Base-by-base conservation (phyloP, 306 rosid species). In the Pachyrhizus erosus region DNA sequence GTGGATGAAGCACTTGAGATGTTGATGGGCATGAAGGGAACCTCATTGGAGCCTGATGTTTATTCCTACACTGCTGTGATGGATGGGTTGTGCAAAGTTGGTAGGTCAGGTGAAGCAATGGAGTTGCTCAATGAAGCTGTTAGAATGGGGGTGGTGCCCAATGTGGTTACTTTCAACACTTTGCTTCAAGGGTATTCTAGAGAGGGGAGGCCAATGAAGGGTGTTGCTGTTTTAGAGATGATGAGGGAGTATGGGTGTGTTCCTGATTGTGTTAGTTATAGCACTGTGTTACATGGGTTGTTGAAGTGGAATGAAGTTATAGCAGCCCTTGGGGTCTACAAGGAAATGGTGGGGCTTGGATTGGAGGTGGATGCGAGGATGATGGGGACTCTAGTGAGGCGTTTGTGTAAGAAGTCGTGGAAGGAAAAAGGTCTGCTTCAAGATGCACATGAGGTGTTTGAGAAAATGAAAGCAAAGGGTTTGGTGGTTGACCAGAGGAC, bases 71-170 rank as follows among this genome's bases (percentile, higher is more conserved):
- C 87, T 18, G 88, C 85, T 76, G 86, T 93, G 58, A 91, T 93
- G 96, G 91, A 90, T 91, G 98, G 98, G 0, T 87, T 91, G 40
- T 91, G 98, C 70, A 90, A 91, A 87, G 94, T 95, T 46, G 98
- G 98, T 60, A 81, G 90, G 23, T 85, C 97, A 1, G 96, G 88
- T 70, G 98, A 93, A 71, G 98, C 98, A 20, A 77, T 82, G 87
- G 89, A 84, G 48, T 83, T 95, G 90, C 92, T 93, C 14, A 29
- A 74, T 29, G 94, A 93, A 81, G 98, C 90, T 70, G 31, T 80
- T 82, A 90, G 26, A 76, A 75, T 69, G 80, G 95, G 97, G 4
- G 34, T 95, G 23, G 48, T 45, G 13, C 96, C 93, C 1, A 91
- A 86, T 84, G 96, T 81, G 57, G 88, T 93, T 4, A 79, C 89